Base-by-base conservation (phyloP, 192 early-diverging fungal genomes). In the Chytriomyces confervae region DNA sequence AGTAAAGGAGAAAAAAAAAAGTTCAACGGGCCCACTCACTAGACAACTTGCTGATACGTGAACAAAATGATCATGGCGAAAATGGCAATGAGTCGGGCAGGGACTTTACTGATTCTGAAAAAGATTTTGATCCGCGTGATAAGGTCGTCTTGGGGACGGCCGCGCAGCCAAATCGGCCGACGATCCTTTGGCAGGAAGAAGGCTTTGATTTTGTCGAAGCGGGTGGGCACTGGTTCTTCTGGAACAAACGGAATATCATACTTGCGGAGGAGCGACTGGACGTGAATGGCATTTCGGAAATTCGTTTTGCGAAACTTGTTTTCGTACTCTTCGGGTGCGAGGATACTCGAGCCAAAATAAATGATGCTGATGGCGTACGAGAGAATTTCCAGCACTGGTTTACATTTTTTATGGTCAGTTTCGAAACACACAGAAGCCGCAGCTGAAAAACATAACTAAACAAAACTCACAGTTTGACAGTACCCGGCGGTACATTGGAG, bases 101-200 rank as follows among this genome's bases (percentile, higher is more conserved):
- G 36, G 1, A 36, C 36, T 36, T 36, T 36, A 36, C 3, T 36
- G 36, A 36, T 36, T 36, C 36, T 36, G 36, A 36, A 36, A 36
- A 36, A 20, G 11, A 18, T 1, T 49, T 48, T 69, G 16, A 18
- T 36, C 68, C 36, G 44, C 47, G 44, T 49, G 18, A 18, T n/a
- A 3, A 18, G 0, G 18, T 4, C 3, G 18, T 18, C 57, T 23
- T 18, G 18, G 18, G 23, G 57, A 9, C 68, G 27, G 43, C 68
- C 68, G n/a, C 68, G 11, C 16, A 69, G 16, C 68, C 68, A 69
- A 18, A 69, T 69, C 16, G 68, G 68, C 0, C 68, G 27, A 0
- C 18, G 44, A 49, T 69, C 68, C 36, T 36, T 36, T 36, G 36
- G 36, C 36, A 3, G 2, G 2, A 36, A 36, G 36, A 3, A 36